Evolutionary conservation across 306 rosid species (phyloP).

Genomic region (Castanea crenata): DNA sequence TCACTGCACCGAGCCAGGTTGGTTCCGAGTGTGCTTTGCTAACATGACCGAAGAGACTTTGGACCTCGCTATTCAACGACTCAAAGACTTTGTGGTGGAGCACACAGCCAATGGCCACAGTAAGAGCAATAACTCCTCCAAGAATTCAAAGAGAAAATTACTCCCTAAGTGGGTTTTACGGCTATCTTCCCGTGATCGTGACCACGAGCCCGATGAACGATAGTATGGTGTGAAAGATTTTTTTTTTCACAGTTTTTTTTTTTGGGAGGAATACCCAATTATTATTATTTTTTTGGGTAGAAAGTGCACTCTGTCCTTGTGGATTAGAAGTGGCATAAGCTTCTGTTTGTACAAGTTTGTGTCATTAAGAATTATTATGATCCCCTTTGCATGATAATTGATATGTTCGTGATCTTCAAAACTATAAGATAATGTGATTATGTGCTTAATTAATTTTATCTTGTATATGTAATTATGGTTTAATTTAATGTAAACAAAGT

Average conservation of each 20-base stretch:
- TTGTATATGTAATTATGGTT: not conserved
- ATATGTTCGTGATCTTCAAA: constrained; percentile 16
- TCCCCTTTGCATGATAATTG: not conserved
- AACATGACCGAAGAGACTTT: constrained; percentile 67
- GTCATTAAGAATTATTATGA: not conserved
- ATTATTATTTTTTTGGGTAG: constrained; percentile 19
- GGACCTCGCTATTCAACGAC: constrained; percentile 59
- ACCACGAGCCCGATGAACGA: constrained; percentile 47
- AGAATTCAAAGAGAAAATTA: constrained; percentile 42
- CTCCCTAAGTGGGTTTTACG: constrained; percentile 75
- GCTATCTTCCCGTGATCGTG: constrained; percentile 55
- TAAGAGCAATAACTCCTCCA: constrained; percentile 6
- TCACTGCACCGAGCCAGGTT: constrained; percentile 82
- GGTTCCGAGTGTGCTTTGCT: constrained; percentile 84
- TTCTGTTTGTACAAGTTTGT: constrained; percentile 22
- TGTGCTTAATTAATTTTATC: constrained; percentile 2
- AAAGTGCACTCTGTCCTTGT: constrained; percentile 51
- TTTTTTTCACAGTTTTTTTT: constrained; percentile 13
- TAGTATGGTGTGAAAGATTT: constrained; percentile 34
- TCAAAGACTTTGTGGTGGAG: constrained; percentile 47
- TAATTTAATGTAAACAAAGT: not conserved
- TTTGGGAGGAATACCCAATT: constrained; percentile 26
- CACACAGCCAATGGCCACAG: constrained; percentile 6
- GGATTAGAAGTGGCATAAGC: constrained; percentile 44
- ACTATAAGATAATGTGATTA: constrained; percentile 8